Evolutionary conservation across 495 filamentous ascomycete genomes (phyloP), one percentile per base, ranked within the genome.

Genomic region (Pyrenopolyporus hunteri): DNA sequence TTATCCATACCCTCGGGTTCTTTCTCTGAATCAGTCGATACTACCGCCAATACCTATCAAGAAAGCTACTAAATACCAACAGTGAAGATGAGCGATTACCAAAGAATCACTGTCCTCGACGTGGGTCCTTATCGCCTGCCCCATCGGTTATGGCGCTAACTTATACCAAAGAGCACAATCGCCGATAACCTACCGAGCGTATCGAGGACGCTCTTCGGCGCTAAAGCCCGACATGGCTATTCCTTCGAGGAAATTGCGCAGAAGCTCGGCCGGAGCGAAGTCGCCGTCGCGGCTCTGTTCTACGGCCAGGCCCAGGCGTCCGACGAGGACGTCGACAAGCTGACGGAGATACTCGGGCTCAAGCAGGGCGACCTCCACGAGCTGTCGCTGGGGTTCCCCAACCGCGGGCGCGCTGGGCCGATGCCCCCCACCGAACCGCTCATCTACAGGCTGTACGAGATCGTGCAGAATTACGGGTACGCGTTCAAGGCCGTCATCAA

Each of bases 391-490:
- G 87, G 85, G 0, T 92, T 86, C 71, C 94, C 94, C 0, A 89
- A 97, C 71, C 83, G 94, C 2, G 94, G 94, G 28, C 79, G 83
- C n/a, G 79, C 84, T 1, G 85, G 91, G 6, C 91, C 95, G 44
- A 96, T 98, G 93, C 94, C 94, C 8, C 94, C 94, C 25, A 87
- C 85, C 49, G 94, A 98, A 69, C 94, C 94, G 11, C 74, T 97
- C 60, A 93, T 98, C 70, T 98, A 98, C 71, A 81, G 94, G 0
- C 72, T 98, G 53, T 98, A 91, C 74, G 94, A 98, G 81, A 91
- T 98, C 72, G 89, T 98, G 68, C 93, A 97, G 83, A 98, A 96
- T 71, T 98, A 98, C 70, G 94, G 94, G 4, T 94, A 95, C 74
- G 90, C 94, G 17, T 97, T 94, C 75, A 98, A 98, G 82, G 93